Base-by-base conservation (phyloP, 1,284 basidiomycete species). In the Trichosporon inkin region DNA sequence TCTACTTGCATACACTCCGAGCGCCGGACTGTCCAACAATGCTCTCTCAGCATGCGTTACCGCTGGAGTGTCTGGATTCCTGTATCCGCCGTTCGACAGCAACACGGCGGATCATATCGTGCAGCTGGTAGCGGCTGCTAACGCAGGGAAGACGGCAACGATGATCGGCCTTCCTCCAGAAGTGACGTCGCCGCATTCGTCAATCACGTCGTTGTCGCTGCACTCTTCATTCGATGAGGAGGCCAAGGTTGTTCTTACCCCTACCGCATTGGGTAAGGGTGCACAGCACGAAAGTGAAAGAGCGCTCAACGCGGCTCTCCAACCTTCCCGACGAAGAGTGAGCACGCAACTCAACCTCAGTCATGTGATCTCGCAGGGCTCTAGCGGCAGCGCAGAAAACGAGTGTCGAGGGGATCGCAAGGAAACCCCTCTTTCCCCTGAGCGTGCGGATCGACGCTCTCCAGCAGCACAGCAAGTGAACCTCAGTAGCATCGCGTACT, bases 1-100 rank as follows among this genome's bases (percentile, higher is more conserved):
- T 37, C 67, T 79, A 36, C 61, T 79, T 22, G 76, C 74, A 2
- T 79, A 78, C 59, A 72, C 72, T 6, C 70, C 77, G 34, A 73
- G 75, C 38, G 72, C 74, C 2, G 69, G 68, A 3, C 56, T 77
- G 5, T 65, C 71, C 0, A 58, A 67, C 6, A 52, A 63, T 2
- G 71, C 74, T 1, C 68, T 76, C 5, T 58, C 67, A 2, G 67
- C 68, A 3, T 77, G 74, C 58, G 55, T 77, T 6, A 54, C 57
- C n/a, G 72, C 71, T 6, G 76, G 77, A 7, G 74, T 75, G 0
- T 62, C 70, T 0, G 75, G 75, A 16, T 75, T 79, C 0, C 63
- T 79, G 10, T 71, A 71, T 17, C 76, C 77, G 6, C 76, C 77
- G 4, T 79, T 72, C 53, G 69, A 72, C 53, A 36, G 56, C 2